Evolutionary conservation across 2,329 filamentous ascomycete genomes (phyloP), one percentile per base, ranked within the genome.

Genomic region (Stagonosporopsis cucurbitacearum): DNA sequence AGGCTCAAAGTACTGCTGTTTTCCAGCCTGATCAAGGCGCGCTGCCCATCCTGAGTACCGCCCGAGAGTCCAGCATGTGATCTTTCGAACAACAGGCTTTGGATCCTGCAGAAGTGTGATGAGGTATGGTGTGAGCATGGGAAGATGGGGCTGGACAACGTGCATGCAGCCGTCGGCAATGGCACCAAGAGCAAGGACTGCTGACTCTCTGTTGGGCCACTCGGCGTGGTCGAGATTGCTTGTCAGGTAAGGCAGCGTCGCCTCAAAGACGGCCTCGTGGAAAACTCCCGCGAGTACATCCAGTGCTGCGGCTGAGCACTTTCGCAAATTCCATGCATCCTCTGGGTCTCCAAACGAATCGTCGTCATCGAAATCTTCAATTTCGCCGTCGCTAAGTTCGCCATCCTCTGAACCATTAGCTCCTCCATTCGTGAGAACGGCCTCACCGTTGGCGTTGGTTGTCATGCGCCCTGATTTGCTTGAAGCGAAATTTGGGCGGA

Each of bases 11-110:
- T 86, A 97, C 54, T 86, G 84, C 47, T 88, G 84, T 69, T 88
- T 89, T 60, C 92, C 85, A 17, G 80, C 78, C 15, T 89, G 86
- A 22, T 84, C 79, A 20, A 97, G 83, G 59, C 88, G 86, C 4
- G 92, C 89, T 9, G 93, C 94, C 95, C 95, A 99, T 40, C 88
- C 82, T 5, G 95, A 96, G 76, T 97, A 99, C 41, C 95, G 86
- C 17, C 93, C 93, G 20, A 99, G 84, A 6, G 95, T 96, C 95
- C 95, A 99, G 77, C 95, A 99, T 22, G 94, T 98, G 64, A 99
- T 99, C 72, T 96, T 92, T 59, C 95, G 86, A 33, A 99, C 94
- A 13, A 98, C 89, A 13, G 95, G 92, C 75, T 97, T 92, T 1
- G 84, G 72, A 70, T 99, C 95, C 54, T 89, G 86, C 32, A 99